These are phyloP conservation scores for Blastobotrys buckinghamii DNA, from an alignment of 1,139 yeast genomes.

Conservation along the genomic window DNA sequence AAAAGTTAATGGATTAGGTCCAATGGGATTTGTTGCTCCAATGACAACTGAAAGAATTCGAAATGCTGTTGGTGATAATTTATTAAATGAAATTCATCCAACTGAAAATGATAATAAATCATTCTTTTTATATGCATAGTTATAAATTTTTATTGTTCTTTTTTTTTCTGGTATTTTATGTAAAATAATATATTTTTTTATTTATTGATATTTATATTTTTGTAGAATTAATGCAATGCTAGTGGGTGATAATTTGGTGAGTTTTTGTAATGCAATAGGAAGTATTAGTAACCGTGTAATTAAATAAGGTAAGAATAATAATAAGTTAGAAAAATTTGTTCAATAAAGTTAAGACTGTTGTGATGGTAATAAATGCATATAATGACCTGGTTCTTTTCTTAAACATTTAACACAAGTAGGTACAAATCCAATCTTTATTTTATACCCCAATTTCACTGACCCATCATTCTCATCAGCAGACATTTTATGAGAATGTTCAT, in stretches of 20 bases:
- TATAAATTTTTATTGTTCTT: background rate
- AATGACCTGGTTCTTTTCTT: slow-evolving; percentile 22
- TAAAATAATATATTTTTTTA: too few species aligned
- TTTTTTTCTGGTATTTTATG: too few species aligned
- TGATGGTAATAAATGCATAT: slow-evolving; percentile 15
- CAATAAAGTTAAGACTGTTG: background rate
- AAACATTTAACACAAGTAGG: slow-evolving; percentile 19
- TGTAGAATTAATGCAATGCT: too few species aligned
- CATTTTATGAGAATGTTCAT: background rate
- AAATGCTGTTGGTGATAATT: slow-evolving; percentile 34
- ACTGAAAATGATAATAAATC: slow-evolving; percentile 31
- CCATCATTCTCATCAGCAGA: background rate
- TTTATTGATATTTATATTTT: too few species aligned
- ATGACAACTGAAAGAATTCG: slow-evolving; percentile 42
- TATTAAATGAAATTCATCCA: slow-evolving; percentile 31
- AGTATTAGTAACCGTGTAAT: too few species aligned
- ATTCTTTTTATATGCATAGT: slow-evolving; percentile 35
- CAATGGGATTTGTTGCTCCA: slow-evolving; percentile 22
- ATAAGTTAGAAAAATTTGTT: too few species aligned
- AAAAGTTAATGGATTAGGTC: slow-evolving; percentile 29
- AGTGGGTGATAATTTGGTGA: too few species aligned
- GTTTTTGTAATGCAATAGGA: too few species aligned
- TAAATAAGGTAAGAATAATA: too few species aligned
- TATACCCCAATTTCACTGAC: background rate
- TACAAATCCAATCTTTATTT: slow-evolving; percentile 20